phyloP scores from a whole-genome alignment of 768 basidiomycete species.

The Lentinula raphanica region DNA sequence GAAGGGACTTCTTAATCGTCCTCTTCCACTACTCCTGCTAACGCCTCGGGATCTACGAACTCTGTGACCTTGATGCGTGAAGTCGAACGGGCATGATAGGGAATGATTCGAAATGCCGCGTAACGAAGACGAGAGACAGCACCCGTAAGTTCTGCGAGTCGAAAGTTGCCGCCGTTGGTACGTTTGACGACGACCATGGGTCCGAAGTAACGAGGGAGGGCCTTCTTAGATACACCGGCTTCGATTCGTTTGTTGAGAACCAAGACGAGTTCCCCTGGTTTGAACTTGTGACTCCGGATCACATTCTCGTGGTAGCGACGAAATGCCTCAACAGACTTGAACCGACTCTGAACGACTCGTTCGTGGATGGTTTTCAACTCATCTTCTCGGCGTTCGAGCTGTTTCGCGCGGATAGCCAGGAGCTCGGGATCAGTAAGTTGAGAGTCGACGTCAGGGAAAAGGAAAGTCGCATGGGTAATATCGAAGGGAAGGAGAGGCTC shows the following conservation, averaged over 20 bases:
- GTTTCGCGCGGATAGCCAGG: too few relatives aligned
- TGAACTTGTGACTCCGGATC: conserved; percentile 5
- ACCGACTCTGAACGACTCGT: background rate
- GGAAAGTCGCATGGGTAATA: conserved; percentile 7
- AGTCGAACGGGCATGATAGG: background rate
- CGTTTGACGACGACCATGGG: conserved; percentile 15
- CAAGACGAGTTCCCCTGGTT: too few relatives aligned
- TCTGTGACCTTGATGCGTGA: background rate
- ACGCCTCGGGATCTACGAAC: background rate
- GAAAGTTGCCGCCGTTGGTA: conserved; percentile 1
- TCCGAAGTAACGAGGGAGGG: conserved; percentile 15
- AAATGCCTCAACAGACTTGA: background rate
- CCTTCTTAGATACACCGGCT: conserved; percentile 12
- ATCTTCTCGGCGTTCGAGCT: too few relatives aligned
- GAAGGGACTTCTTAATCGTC: too few relatives aligned
- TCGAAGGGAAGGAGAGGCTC: conserved; percentile 28
- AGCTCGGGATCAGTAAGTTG: conserved; percentile 1
- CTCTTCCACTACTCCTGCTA: too few relatives aligned
- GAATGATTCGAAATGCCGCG: background rate
- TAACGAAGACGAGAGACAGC: background rate
- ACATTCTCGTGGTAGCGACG: background rate
- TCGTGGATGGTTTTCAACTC: background rate
- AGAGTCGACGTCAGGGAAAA: conserved; percentile 19
- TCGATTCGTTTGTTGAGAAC: conserved; percentile 16
- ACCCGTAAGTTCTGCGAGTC: background rate